A percentile compares a stretch with the other conserved stretches of the same genome.
Conservation (phyloP, 495 filamentous ascomycete species). For the Bacidia rubella region DNA sequence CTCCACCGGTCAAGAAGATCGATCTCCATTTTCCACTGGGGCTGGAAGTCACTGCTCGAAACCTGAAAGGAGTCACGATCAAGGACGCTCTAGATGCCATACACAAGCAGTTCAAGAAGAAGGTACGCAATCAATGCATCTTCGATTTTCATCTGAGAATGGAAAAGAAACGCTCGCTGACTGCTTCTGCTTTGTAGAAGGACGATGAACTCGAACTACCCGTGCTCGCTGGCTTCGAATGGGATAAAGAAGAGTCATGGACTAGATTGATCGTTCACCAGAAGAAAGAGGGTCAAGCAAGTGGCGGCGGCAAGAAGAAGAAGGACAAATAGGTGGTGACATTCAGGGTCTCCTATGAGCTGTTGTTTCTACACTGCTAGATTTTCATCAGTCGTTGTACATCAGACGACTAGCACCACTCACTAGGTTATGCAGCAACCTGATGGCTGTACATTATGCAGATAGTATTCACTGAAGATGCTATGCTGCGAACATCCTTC, state of each 20-base stretch:
- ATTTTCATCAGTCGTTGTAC: too few relatives aligned
- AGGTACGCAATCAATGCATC: conserved; percentile 37
- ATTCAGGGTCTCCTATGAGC: conserved; percentile 26
- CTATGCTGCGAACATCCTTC: too few relatives aligned
- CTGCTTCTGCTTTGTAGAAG: conserved; percentile 37
- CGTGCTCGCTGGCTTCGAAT: conserved; percentile 84
- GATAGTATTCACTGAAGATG: too few relatives aligned
- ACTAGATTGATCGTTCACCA: conserved; percentile 69
- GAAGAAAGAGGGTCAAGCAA: conserved; percentile 48
- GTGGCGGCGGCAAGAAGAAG: conserved; percentile 54
- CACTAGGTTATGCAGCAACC: too few relatives aligned
- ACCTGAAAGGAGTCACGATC: conserved; percentile 84
- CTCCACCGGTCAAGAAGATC: conserved; percentile 80
- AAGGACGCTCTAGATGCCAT: conserved; percentile 91
- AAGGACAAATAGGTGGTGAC: conserved; percentile 26
- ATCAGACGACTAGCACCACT: too few relatives aligned
- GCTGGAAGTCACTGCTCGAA: conserved; percentile 76
- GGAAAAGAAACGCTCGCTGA: conserved; percentile 10
- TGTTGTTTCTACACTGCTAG: neutral
- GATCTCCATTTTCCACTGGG: conserved; percentile 80
- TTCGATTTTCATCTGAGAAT: neutral
- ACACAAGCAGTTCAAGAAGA: conserved; percentile 88
- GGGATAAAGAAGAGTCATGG: conserved; percentile 79
- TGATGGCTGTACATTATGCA: too few relatives aligned
- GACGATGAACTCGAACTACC: conserved; percentile 78